Percentiles rank a stretch among this genome's conserved stretches.
Conservation (phyloP, 176 grass and related monocot genomes). For the Zoysia pacifica region DNA sequence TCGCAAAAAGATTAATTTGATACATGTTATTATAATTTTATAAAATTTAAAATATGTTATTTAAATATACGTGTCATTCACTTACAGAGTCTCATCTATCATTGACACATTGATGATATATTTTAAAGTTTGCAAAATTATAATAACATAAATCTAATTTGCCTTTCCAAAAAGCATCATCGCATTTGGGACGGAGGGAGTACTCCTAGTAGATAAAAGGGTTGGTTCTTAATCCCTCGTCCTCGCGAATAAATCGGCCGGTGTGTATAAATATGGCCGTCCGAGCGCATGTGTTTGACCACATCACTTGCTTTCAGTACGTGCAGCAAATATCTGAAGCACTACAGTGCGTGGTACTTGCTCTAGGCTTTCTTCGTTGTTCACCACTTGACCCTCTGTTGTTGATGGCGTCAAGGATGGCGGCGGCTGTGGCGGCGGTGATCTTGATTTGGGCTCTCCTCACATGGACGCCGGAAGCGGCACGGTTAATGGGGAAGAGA, state of each 20-base stretch:
- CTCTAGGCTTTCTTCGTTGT: neutral
- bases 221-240: neutral
- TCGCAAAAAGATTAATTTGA: too few species aligned
- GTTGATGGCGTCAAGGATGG: neutral
- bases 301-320: neutral
- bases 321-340: neutral
- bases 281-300: constrained; percentile 5
- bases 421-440: neutral
- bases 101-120: too few species aligned
- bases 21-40: too few species aligned
- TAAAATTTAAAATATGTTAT: too few species aligned
- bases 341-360: neutral
- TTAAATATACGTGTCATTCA: too few species aligned
- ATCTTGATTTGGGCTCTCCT: constrained; percentile 18
- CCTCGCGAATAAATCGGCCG: neutral
- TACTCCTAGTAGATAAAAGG: neutral
- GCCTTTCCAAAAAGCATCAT: neutral
- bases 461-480: constrained; percentile 8
- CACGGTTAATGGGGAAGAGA: neutral
- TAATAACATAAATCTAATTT: neutral
- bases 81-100: too few species aligned
- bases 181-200: neutral
- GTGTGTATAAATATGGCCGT: constrained; percentile 8
- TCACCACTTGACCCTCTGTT: neutral
- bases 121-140: too few species aligned